Evolutionary conservation across 2,329 filamentous ascomycete genomes (phyloP), one percentile per base, ranked within the genome.

Genomic region (Fusarium pseudograminearum): DNA sequence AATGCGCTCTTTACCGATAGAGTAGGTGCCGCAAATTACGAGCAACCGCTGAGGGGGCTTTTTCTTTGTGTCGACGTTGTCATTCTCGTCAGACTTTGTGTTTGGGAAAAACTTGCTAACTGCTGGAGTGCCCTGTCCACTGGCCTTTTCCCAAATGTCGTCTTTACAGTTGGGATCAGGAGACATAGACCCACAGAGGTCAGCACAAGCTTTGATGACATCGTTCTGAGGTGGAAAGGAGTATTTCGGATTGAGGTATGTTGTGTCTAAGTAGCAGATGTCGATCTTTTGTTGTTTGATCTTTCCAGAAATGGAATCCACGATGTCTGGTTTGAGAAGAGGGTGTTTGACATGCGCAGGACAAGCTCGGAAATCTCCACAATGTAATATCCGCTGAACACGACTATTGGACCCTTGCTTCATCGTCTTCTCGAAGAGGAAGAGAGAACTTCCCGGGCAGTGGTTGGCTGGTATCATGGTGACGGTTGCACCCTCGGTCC

Each of bases 401-500:
- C 87, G 89, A 4, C 85, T 80, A 44, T 83, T 88, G 16, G 84
- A 80, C 1, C 89, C 87, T 70, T 87, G 89, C 3, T 87, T 87
- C 15, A 91, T 80, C 0, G 82, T 80, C 77, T 97, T 98, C 77
- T 98, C 92, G 71, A 98, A 98, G 1, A 99, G 84, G 74, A 97
- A 99, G 2, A 99, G 81, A 0, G 95, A 97, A 74, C 94, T 98
- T 1, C 96, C 96, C 0, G 96, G 96, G 73, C 96, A 99, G 76
- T 99, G 96, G 73, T 99, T 99, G 15, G 96, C 96, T 4, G 93
- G 90, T 33, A 99, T 93, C 93, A 98, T 97, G 3, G 93, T 97
- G 41, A 98, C 94, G 12, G 86, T 87, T 8, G 94, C 94, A 3
- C 94, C 94, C 57, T 91, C 87, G 0, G 94, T 97, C 11, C 88